These are phyloP conservation scores for Aspergillus avenaceus DNA, from an alignment of 495 filamentous ascomycete genomes.

Conservation along the genomic window DNA sequence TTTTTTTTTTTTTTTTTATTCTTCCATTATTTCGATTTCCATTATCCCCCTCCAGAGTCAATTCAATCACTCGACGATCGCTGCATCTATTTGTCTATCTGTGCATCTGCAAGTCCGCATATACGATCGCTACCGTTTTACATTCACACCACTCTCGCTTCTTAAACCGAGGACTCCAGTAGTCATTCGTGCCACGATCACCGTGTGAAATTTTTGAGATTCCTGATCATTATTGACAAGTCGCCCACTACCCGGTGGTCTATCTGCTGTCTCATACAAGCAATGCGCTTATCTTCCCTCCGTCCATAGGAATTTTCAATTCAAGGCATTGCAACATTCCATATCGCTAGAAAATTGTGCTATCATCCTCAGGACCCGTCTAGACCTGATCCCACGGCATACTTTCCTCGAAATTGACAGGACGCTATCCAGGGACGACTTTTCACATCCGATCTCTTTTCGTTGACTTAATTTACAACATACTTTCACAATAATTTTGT, in stretches of 20 bases:
- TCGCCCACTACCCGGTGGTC: not conserved
- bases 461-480: not conserved
- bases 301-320: constrained; percentile 12
- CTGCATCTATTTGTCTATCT: not conserved
- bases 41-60: too few species aligned
- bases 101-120: not conserved
- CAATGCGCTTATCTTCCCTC: constrained; percentile 11
- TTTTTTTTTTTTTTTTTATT: constrained; percentile 16
- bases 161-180: not conserved
- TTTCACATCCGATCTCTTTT: not conserved
- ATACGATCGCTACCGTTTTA: constrained; percentile 4
- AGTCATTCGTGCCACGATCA: not conserved
- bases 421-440: not conserved
- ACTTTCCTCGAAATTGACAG: not conserved
- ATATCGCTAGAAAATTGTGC: not conserved
- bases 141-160: constrained; percentile 6
- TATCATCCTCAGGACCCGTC: not conserved
- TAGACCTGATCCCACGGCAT: not conserved
- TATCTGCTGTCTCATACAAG: not conserved
- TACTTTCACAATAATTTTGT: not conserved
- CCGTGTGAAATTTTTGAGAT: not conserved
- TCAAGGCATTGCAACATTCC: constrained; percentile 21
- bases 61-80: not conserved
- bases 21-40: not conserved
- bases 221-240: not conserved